phyloP scores from a whole-genome alignment of 2,329 filamentous ascomycete species.

The Teratosphaeria pseudoeucalypti region DNA sequence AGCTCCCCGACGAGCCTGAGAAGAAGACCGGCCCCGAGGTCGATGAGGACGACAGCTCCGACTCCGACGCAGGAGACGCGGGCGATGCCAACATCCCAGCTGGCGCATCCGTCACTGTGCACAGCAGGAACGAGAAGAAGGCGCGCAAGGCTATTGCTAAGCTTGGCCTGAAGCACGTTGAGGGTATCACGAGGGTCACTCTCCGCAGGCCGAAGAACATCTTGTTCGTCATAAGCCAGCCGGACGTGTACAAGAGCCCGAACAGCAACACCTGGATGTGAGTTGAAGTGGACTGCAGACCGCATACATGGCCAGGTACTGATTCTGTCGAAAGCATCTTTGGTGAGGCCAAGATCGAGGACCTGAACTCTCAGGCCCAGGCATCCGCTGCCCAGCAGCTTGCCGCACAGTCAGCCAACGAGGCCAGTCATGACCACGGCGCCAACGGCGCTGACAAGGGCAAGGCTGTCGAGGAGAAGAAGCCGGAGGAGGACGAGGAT shows the following conservation, averaged over 20 bases:
- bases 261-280: constrained; percentile 99
- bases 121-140: constrained; percentile 99
- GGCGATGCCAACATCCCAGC: constrained; percentile 61
- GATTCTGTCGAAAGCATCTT: constrained; percentile 64
- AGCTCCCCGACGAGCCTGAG: constrained; percentile 80
- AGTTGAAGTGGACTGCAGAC: constrained; percentile 30
- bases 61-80: constrained; percentile 62
- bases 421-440: constrained; percentile 64
- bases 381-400: constrained; percentile 93
- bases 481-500: constrained; percentile 64
- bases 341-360: constrained; percentile 99
- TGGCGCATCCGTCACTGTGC: constrained; percentile 79
- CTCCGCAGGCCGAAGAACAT: constrained; percentile 98
- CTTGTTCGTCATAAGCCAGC: constrained; percentile 99
- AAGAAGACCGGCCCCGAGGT: constrained; percentile 47
- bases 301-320: constrained; percentile 11
- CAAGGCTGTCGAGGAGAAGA: constrained; percentile 54
- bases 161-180: constrained; percentile 90
- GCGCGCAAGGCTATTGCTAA: constrained; percentile 98
- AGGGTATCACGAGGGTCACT: constrained; percentile 96
- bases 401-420: constrained; percentile 58
- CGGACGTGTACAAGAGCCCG: constrained; percentile 98
- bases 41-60: constrained; percentile 59
- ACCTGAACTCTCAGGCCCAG: constrained; percentile 96
- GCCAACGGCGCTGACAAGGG: constrained; percentile 73